Evolutionary conservation across 1,139 yeast species (phyloP).

Genomic region (Debaryomycetaceae sp.): DNA sequence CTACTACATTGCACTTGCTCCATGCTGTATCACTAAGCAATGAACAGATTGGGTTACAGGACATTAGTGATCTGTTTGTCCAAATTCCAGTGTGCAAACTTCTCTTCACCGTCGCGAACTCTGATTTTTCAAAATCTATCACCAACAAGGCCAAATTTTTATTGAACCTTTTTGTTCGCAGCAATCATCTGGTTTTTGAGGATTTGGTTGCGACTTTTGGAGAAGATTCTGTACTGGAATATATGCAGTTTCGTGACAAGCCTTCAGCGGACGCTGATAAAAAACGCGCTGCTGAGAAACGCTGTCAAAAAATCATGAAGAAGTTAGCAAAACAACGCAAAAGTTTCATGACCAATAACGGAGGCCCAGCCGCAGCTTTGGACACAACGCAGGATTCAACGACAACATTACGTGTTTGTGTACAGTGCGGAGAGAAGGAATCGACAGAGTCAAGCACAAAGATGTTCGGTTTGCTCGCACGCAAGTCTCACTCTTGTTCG

Average conservation of each 20-base stretch:
- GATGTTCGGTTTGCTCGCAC: no score
- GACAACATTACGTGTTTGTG: constrained; percentile 46
- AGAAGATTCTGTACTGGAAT: constrained; percentile 36
- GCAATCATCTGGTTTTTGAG: constrained; percentile 38
- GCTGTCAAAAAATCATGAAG: constrained; percentile 28
- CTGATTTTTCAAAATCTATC: constrained; percentile 38
- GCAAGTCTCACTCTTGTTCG: no score
- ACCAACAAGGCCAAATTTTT: constrained; percentile 45
- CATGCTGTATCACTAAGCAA: constrained; percentile 58
- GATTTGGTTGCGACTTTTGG: constrained; percentile 50
- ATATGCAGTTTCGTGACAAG: constrained; percentile 15
- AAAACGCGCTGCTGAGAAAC: constrained; percentile 26
- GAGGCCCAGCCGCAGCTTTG: no score
- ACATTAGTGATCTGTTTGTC: constrained; percentile 35
- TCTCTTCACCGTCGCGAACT: constrained; percentile 39
- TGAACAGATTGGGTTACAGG: constrained; percentile 22
- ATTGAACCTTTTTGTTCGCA: constrained; percentile 37
- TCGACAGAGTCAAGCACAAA: no score
- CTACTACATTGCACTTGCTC: constrained; percentile 52
- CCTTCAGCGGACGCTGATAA: constrained; percentile 33
- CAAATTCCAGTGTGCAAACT: constrained; percentile 46
- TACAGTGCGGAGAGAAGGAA: constrained; percentile 55
- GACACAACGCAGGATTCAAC: no score
- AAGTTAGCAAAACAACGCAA: constrained; percentile 33
- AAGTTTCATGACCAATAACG: constrained; percentile 23